Conservation (phyloP, 176 grass and related monocot species). For the Carex pumila region DNA sequence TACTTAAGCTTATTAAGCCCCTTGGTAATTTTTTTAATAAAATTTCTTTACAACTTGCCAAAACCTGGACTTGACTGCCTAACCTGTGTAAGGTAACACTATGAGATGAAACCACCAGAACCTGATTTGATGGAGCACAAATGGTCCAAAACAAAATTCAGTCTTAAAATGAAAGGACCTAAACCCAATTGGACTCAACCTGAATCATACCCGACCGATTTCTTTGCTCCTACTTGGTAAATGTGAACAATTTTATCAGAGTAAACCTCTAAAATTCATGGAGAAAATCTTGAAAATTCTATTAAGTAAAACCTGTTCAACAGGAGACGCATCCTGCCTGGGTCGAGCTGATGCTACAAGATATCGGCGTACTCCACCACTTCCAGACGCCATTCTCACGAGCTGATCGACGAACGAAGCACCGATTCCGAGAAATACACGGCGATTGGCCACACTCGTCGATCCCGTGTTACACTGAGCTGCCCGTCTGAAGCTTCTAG, state of each 20-base stretch:
- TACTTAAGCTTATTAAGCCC: too few relatives aligned
- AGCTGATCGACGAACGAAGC: constrained; percentile 48
- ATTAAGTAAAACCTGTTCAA: constrained; percentile 56
- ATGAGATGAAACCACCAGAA: not conserved
- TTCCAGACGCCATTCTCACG: constrained; percentile 52
- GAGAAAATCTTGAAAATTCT: not conserved
- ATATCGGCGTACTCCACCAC: constrained; percentile 29
- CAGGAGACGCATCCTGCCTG: constrained; percentile 56
- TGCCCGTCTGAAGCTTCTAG: constrained; percentile 9
- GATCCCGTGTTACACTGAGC: constrained; percentile 5
- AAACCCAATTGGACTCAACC: not conserved
- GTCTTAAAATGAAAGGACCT: not conserved
- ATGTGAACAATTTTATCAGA: not conserved
- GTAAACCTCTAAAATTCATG: not conserved
- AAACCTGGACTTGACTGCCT: not conserved
- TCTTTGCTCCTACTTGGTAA: not conserved
- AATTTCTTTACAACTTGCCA: not conserved
- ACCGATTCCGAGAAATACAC: constrained; percentile 67
- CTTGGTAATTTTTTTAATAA: not conserved
- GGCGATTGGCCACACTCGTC: constrained; percentile 26
- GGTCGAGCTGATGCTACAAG: constrained; percentile 65
- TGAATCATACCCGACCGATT: not conserved
- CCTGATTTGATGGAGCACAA: not conserved
- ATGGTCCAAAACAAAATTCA: not conserved
- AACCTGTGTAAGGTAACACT: not conserved